Evolutionary conservation across 2,329 filamentous ascomycete genomes (phyloP), one percentile per base, ranked within the genome.

Genomic region (Epichloe glyceriae): DNA sequence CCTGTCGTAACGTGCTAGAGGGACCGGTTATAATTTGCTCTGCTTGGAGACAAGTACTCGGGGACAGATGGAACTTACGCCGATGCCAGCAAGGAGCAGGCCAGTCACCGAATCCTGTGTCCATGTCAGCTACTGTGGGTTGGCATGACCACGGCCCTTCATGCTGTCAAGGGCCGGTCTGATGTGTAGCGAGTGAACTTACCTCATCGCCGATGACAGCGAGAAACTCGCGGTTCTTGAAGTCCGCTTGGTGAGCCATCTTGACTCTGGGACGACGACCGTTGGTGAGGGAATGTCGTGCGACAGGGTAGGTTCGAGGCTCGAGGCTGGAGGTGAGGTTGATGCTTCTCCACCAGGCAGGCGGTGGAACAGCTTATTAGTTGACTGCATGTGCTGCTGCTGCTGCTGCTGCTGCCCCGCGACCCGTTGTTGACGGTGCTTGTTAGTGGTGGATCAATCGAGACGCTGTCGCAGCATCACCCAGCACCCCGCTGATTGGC

Each of bases 151-250:
- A 26, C 19, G n/a, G 46, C 17, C 17, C 35, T 7, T 22, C 15
- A 7, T 46, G 34, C 12, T 30, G 26, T 42, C 30, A 30, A 33
- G 41, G 17, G 12, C 33, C 17, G 11, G 12, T 41, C n/a, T 12
- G 8, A n/a, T 34, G 5, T 12, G 17, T 33, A n/a, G 20, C n/a
- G 35, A 44, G 20, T 35, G 47, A 35, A 51, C 67, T 56, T 65
- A 88, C 93, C 81, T 98, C 93, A 69, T 98, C 93, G 49, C 93
- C 93, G 65, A 98, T 98, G 46, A 98, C 91, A 57, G 93, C 93
- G 53, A 98, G 81, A 66, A 98, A 95, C 71, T 98, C 86, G 62
- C 93, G 81, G 71, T 97, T 89, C 72, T 89, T 84, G 68, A 75
- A 84, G 58, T 81, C 78, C 56, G 75, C 71, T 59, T 78, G 73